These are phyloP conservation scores for Fusarium phyllophilum DNA, from an alignment of 2,329 filamentous ascomycete species.

Conservation along the genomic window DNA sequence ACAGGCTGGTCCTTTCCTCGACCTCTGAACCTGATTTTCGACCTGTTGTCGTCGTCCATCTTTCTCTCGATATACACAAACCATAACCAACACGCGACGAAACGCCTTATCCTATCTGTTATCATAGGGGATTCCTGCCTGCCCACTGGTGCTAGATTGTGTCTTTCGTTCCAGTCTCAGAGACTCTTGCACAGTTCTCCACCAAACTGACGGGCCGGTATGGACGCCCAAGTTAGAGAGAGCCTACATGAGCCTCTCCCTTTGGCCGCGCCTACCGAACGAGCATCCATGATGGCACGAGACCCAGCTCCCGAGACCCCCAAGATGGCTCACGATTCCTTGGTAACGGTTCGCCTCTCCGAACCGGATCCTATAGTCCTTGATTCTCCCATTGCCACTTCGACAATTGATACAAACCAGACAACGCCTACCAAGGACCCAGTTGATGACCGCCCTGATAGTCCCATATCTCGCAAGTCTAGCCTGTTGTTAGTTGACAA, in stretches of 20 bases:
- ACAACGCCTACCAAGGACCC: constrained; percentile 43
- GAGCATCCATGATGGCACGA: constrained; percentile 38
- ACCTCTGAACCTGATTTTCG: constrained; percentile 13
- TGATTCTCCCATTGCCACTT: constrained; percentile 34
- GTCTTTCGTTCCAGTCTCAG: constrained; percentile 45
- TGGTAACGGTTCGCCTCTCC: constrained; percentile 81
- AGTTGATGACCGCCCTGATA: constrained; percentile 5
- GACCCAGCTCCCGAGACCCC: constrained; percentile 47
- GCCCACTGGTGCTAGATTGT: constrained; percentile 39
- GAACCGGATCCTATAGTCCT: constrained; percentile 67
- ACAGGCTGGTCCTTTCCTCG: constrained; percentile 23
- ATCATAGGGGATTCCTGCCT: constrained; percentile 34
- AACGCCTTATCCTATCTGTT: constrained; percentile 20
- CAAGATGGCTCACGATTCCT: constrained; percentile 70
- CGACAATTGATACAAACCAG: constrained; percentile 30
- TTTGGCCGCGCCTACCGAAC: constrained; percentile 34
- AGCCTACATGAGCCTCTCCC: constrained; percentile 44
- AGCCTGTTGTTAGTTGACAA: constrained; percentile 4
- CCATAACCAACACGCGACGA: constrained; percentile 29
- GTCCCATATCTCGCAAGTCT: constrained; percentile 11
- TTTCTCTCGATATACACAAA: constrained; percentile 12
- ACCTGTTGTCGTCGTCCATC: constrained; percentile 3
- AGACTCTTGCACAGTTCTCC: constrained; percentile 28
- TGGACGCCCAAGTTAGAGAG: constrained; percentile 43
- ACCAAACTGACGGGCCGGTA: constrained; percentile 38